These are phyloP conservation scores for Chrysophaeum taylorii DNA, from an alignment of 352 stramenopile genomes.

Conservation along the genomic window DNA sequence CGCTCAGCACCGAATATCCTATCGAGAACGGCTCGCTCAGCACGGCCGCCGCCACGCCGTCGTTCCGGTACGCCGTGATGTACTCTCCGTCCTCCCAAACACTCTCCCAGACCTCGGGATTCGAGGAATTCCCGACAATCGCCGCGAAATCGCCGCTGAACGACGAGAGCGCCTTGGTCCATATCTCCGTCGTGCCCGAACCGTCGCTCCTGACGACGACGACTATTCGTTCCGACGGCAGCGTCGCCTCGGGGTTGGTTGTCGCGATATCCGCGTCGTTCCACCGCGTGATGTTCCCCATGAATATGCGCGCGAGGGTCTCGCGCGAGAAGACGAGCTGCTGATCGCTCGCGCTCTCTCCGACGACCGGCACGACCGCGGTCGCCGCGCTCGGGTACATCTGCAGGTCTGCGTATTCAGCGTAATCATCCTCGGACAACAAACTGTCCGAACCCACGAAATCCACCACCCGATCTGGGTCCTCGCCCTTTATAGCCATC, in stretches of 20 bases:
- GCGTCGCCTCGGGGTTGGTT: neutral
- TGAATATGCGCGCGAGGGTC: neutral
- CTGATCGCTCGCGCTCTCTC: neutral
- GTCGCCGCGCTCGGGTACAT: slow-evolving; percentile 20
- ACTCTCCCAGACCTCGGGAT: slow-evolving; percentile 13
- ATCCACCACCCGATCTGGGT: no score
- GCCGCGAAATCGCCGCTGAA: slow-evolving; percentile 13
- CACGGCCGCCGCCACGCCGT: no score
- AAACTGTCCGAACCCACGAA: slow-evolving; percentile 17
- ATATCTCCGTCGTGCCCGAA: slow-evolving; percentile 23
- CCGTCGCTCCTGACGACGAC: slow-evolving; percentile 22
- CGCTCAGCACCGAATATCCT: no score
- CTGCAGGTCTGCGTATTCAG: neutral
- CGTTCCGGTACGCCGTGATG: no score
- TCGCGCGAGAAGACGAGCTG: slow-evolving; percentile 5
- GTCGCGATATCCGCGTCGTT: slow-evolving; percentile 11
- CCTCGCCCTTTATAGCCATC: no score
- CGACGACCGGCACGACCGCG: slow-evolving; percentile 20
- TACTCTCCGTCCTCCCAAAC: no score
- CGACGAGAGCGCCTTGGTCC: slow-evolving; percentile 15
- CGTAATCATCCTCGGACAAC: slow-evolving; percentile 12
- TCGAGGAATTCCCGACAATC: neutral
- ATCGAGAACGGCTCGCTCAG: no score
- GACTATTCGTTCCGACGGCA: slow-evolving; percentile 13
- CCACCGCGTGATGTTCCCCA: slow-evolving; percentile 9